Evolutionary conservation across 768 basidiomycete species (phyloP).

Genomic region (Phanerochaete sordida): DNA sequence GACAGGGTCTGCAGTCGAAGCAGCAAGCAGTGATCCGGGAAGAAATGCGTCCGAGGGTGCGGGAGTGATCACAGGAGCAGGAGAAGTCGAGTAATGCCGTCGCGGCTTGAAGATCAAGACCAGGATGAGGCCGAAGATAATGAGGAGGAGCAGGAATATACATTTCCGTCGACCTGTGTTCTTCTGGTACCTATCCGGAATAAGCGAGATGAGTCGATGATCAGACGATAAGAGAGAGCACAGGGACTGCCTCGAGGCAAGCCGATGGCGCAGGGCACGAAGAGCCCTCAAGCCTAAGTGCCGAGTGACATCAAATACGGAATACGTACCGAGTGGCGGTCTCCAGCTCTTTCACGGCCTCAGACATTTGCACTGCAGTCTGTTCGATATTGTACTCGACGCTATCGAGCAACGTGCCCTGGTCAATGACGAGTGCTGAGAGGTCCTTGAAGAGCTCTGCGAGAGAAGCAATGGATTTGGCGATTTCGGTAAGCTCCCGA

Average conservation of each 20-base stretch:
- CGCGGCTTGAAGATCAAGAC: slow-evolving; percentile 93
- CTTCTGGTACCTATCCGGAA: slow-evolving; percentile 76
- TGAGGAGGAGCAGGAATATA: slow-evolving; percentile 86
- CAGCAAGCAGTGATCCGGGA: neutral
- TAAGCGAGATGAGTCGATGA: neutral
- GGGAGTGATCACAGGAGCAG: slow-evolving; percentile 7
- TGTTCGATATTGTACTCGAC: slow-evolving; percentile 98
- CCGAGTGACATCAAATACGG: neutral
- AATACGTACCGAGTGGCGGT: slow-evolving; percentile 71
- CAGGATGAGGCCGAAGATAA: slow-evolving; percentile 85
- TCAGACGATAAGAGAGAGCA: slow-evolving; percentile 1
- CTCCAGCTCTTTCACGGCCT: slow-evolving; percentile 81
- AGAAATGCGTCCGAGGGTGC: neutral
- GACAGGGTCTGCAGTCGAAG: neutral
- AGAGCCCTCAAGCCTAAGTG: neutral
- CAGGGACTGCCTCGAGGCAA: neutral
- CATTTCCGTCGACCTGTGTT: slow-evolving; percentile 91
- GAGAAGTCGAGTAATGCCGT: slow-evolving; percentile 37
- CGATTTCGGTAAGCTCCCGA: slow-evolving; percentile 84
- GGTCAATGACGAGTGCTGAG: slow-evolving; percentile 90
- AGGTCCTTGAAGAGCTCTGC: slow-evolving; percentile 98
- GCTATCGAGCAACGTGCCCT: slow-evolving; percentile 94
- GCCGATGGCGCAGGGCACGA: neutral
- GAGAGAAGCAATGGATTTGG: slow-evolving; percentile 84
- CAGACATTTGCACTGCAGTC: slow-evolving; percentile 75